These are phyloP conservation scores for Eutrema yunnanense DNA, from an alignment of 345 rosid genomes.

Conservation along the genomic window DNA sequence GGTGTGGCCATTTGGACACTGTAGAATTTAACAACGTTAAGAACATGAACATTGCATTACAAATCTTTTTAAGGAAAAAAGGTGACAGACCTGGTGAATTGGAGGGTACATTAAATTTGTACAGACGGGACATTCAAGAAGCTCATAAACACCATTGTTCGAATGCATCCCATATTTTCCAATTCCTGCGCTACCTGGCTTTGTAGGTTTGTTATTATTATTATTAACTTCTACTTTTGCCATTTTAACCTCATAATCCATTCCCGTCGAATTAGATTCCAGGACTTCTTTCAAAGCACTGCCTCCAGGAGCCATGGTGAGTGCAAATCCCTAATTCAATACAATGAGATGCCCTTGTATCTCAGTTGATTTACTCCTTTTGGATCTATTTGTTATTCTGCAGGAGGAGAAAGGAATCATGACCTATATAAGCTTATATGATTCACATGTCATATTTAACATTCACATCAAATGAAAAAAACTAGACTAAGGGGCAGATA, in stretches of 20 bases:
- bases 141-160: slow-evolving; percentile 65
- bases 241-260: slow-evolving; percentile 46
- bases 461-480: background rate
- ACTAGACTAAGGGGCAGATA: background rate
- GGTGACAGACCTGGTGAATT: slow-evolving; percentile 43
- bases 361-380: background rate
- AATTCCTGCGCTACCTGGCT: slow-evolving; percentile 35
- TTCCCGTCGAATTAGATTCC: slow-evolving; percentile 40
- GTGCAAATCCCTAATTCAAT: background rate
- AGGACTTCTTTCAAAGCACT: slow-evolving; percentile 53
- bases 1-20: slow-evolving; percentile 97
- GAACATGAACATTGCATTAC: background rate
- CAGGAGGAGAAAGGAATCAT: background rate
- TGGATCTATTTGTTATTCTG: slow-evolving; percentile 16
- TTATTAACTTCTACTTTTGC: slow-evolving; percentile 35
- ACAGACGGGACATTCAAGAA: slow-evolving; percentile 87
- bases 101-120: slow-evolving; percentile 80
- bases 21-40: background rate
- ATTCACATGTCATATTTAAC: slow-evolving; percentile 5
- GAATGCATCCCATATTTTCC: slow-evolving; percentile 52
- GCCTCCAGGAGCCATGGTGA: slow-evolving; percentile 58
- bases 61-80: background rate
- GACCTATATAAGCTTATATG: background rate
- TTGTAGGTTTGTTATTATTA: slow-evolving; percentile 40
- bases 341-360: background rate